These are phyloP conservation scores for Xylariaceae sp. DNA, from an alignment of 2,329 filamentous ascomycete species.

Conservation along the genomic window DNA sequence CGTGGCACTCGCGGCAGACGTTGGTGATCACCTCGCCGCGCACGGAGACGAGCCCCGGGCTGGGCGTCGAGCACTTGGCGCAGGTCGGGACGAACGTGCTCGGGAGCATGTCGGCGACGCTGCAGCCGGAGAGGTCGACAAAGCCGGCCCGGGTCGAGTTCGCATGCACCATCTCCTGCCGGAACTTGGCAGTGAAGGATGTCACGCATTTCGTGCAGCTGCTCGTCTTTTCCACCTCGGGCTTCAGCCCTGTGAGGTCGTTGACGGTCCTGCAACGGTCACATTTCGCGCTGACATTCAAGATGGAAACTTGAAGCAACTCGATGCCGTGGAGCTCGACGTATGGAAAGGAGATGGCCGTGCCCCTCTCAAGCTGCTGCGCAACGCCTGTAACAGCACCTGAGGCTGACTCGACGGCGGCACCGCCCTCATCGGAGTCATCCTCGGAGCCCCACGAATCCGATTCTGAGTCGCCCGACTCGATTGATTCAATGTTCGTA, in stretches of 20 bases:
- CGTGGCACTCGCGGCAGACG: slow-evolving; percentile 72
- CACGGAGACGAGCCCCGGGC: slow-evolving; percentile 63
- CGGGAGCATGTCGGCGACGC: slow-evolving; percentile 67
- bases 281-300: slow-evolving; percentile 69
- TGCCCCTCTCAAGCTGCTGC: slow-evolving; percentile 53
- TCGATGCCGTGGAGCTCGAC: slow-evolving; percentile 73
- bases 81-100: slow-evolving; percentile 77
- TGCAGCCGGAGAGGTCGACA: slow-evolving; percentile 68
- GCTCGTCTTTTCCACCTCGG: slow-evolving; percentile 41
- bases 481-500: slow-evolving; percentile 37
- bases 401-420: slow-evolving; percentile 21
- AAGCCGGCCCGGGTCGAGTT: slow-evolving; percentile 71
- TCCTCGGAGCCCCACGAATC: slow-evolving; percentile 41
- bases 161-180: slow-evolving; percentile 63
- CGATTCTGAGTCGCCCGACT: slow-evolving; percentile 32
- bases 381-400: slow-evolving; percentile 25
- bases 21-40: slow-evolving; percentile 66
- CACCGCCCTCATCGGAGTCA: slow-evolving; percentile 40
- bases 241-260: slow-evolving; percentile 60
- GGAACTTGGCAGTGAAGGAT: slow-evolving; percentile 46
- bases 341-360: slow-evolving; percentile 71
- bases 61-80: slow-evolving; percentile 62
- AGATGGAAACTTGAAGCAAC: slow-evolving; percentile 58
- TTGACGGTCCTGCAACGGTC: slow-evolving; percentile 67
- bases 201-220: slow-evolving; percentile 55